Percentiles rank a stretch among this genome's conserved stretches.
These are phyloP conservation scores for Neoarthrinium moseri DNA, from an alignment of 2,329 filamentous ascomycete species.

Conservation along the genomic window DNA sequence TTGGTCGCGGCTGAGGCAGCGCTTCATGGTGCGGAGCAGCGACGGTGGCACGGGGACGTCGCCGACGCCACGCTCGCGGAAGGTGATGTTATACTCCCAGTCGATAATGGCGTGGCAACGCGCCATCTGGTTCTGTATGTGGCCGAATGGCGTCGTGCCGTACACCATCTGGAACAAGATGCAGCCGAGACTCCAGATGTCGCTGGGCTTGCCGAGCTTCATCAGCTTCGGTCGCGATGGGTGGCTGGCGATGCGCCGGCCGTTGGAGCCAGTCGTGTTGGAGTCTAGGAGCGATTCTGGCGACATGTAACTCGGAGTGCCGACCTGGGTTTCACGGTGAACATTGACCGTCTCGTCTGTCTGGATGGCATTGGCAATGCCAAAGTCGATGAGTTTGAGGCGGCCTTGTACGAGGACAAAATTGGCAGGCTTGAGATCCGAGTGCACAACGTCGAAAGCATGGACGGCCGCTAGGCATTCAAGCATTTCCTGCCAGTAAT, in stretches of 20 bases:
- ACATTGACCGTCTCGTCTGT: constrained; percentile 96
- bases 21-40: constrained; percentile 59
- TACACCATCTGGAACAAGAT: constrained; percentile 99
- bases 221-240: constrained; percentile 69
- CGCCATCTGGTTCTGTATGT: constrained; percentile 83
- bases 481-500: constrained; percentile 99
- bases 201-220: constrained; percentile 93
- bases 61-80: constrained; percentile 67
- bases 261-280: constrained; percentile 51
- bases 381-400: constrained; percentile 96
- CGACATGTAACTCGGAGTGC: constrained; percentile 98
- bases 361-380: constrained; percentile 96
- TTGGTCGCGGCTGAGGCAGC: constrained; percentile 62
- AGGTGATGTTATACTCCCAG: constrained; percentile 71
- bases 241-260: constrained; percentile 32
- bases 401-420: constrained; percentile 90
- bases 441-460: constrained; percentile 88
- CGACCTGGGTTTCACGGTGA: constrained; percentile 91
- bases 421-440: constrained; percentile 94
- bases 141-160: constrained; percentile 90
- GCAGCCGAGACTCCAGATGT: constrained; percentile 94
- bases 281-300: constrained; percentile 90
- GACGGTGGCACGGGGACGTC: constrained; percentile 58
- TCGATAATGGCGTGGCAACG: constrained; percentile 86
- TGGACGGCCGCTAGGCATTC: constrained; percentile 92